phyloP scores from a whole-genome alignment of 306 rosid genomes.

The Cucurbita maxima region DNA sequence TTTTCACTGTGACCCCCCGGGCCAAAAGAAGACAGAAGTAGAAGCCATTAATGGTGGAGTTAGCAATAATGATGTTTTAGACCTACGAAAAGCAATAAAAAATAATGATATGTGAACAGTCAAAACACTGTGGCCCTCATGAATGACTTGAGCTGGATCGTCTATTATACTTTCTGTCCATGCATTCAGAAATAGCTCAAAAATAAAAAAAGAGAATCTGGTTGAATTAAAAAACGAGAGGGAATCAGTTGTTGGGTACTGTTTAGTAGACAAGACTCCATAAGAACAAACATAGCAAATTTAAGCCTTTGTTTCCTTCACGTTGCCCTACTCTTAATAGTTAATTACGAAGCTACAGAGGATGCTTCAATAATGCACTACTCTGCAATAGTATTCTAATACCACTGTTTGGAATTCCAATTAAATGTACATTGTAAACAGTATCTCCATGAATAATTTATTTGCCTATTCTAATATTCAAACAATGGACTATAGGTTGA shows the following conservation, averaged over 20 bases:
- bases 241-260: not conserved
- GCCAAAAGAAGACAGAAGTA: not conserved
- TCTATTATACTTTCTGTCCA: not conserved
- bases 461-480: not conserved
- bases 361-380: not conserved
- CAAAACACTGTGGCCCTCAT: not conserved
- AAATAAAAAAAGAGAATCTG: not conserved
- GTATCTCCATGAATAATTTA: not conserved
- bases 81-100: not conserved
- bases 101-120: slow-evolving; percentile 3
- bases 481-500: not conserved
- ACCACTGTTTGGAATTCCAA: not conserved
- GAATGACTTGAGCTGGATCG: not conserved
- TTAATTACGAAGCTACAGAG: not conserved
- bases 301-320: not conserved
- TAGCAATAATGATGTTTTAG: slow-evolving; percentile 11
- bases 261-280: not conserved
- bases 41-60: not conserved
- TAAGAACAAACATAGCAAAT: not conserved
- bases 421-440: not conserved
- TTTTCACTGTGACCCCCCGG: not conserved
- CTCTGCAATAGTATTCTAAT: not conserved
- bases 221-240: not conserved
- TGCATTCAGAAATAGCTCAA: not conserved
- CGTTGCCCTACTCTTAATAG: not conserved